Conservation (phyloP, 73 alveolate species). For the Effrenium voratum region DNA sequence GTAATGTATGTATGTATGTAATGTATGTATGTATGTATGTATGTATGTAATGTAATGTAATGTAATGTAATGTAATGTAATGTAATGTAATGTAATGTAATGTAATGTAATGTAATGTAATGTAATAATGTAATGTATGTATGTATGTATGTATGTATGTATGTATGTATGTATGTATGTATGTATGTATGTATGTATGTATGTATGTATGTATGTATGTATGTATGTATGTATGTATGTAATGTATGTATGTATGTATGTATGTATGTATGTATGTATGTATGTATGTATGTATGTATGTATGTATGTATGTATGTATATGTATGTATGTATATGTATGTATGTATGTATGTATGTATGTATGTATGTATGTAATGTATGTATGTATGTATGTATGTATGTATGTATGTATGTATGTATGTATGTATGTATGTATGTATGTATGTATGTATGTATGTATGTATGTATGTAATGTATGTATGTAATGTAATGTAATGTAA, state of each 20-base stretch:
- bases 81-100: not conserved
- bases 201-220: not conserved
- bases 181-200: not conserved
- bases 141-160: not conserved
- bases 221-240: not conserved
- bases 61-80: not conserved
- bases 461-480: no score
- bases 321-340: not conserved
- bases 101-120: not conserved
- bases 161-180: not conserved
- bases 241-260: no score
- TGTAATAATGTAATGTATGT: not conserved
- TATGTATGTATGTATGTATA: not conserved
- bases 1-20: not conserved
- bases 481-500: no score
- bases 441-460: no score
- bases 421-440: no score
- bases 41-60: not conserved
- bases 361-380: no score
- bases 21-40: not conserved
- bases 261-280: no score
- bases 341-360: no score
- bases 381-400: no score
- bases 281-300: no score
- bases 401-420: no score